phyloP scores from a whole-genome alignment of 345 rosid genomes.

The Syzygium aqueum region DNA sequence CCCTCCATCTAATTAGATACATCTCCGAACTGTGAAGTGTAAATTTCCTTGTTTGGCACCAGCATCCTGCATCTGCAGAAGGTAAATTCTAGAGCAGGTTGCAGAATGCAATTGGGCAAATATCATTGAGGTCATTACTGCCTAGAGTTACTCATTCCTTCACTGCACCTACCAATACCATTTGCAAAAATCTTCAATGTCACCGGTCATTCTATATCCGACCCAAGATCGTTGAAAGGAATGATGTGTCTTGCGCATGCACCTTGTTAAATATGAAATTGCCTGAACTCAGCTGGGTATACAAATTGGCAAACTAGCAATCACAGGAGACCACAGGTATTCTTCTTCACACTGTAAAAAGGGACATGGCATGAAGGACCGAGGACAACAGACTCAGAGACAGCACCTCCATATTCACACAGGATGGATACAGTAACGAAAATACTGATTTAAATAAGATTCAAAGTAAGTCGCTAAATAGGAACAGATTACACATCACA shows the following conservation, averaged over 20 bases:
- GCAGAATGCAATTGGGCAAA: background rate
- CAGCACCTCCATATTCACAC: background rate
- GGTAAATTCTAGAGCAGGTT: background rate
- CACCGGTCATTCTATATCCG: background rate
- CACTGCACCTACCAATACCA: background rate
- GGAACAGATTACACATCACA: background rate
- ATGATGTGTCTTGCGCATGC: background rate
- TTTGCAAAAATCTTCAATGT: background rate
- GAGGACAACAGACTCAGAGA: background rate
- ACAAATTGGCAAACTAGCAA: background rate
- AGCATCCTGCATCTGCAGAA: background rate
- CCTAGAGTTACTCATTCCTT: background rate
- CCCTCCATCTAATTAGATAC: background rate
- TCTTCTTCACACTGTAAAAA: background rate
- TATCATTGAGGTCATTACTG: background rate
- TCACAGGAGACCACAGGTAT: background rate
- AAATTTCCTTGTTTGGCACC: background rate
- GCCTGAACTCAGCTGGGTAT: background rate
- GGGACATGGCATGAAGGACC: background rate
- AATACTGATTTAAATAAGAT: background rate
- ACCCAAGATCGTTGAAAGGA: background rate
- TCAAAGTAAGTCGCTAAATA: background rate
- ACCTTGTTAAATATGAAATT: background rate
- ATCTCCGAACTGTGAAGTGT: background rate
- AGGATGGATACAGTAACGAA: background rate